Evolutionary conservation across 1,284 basidiomycete species (phyloP), one percentile per base, ranked within the genome.

Genomic region (Baeospora myosura): DNA sequence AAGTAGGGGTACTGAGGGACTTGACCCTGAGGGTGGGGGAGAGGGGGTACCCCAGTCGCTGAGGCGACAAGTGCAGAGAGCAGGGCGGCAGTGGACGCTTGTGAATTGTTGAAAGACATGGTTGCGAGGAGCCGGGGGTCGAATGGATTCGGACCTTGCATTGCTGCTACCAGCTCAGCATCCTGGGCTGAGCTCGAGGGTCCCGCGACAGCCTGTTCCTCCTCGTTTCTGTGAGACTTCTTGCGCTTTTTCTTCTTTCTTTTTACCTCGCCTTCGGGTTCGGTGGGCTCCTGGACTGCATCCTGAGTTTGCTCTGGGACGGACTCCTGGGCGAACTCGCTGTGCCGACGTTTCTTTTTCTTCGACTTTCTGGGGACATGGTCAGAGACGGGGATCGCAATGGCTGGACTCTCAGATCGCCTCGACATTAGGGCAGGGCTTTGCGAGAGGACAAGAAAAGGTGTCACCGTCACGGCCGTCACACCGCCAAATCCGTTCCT

Each of bases 21-120:
- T n/a, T n/a, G n/a, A 11, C 17, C 11, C 11, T 6, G 28, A 14
- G 12, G 18, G n/a, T 22, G n/a, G 56, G 26, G 52, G 43, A 22
- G 46, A 3, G 51, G 37, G 6, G 62, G 57, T n/a, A 63, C 62
- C 12, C 64, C 64, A n/a, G 71, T 63, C 2, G 75, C 71, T n/a
- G 74, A 72, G 39, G 72, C 71, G 18, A 74, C 67, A n/a, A 78
- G 68, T 0, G 75, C 74, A 42, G 74, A 77, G 21, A 84, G 60
- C 35, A 84, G 71, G n/a, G 76, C 77, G 17, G 71, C 63, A 3
- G 70, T 65, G 8, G 69, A 66, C 16, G 12, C 14, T 34, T 12
- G 7, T 12, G 12, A 12, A 16, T 30, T 16, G 28, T 30, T 30
- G 28, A 16, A 16, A 4, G 12, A 16, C 28, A 30, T 30, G n/a